Conservation (phyloP, 2,329 filamentous ascomycete species). For the Pseudocercospora fijiensis region DNA sequence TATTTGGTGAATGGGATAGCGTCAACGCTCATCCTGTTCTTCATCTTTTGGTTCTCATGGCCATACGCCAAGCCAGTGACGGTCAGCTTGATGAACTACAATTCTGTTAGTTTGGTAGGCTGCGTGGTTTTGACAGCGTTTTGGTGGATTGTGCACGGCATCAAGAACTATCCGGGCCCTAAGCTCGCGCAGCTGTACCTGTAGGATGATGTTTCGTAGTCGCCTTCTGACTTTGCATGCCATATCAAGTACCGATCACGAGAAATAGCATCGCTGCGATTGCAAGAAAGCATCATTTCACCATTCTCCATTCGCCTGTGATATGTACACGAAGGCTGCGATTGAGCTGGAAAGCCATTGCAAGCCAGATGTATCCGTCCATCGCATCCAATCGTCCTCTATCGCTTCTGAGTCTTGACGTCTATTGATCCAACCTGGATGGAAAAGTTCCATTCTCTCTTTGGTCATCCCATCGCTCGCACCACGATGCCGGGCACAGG, state of each 20-base stretch:
- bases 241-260: too few relatives aligned
- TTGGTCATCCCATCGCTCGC: slow-evolving; percentile 94
- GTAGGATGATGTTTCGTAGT: slow-evolving; percentile 5
- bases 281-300: not conserved
- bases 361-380: not conserved
- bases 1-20: slow-evolving; percentile 37
- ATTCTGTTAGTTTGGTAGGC: slow-evolving; percentile 55
- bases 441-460: slow-evolving; percentile 65
- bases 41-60: slow-evolving; percentile 42
- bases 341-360: not conserved
- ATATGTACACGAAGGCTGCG: not conserved
- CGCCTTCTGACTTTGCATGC: too few relatives aligned
- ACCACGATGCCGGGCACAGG: slow-evolving; percentile 94
- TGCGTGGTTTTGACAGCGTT: slow-evolving; percentile 48
- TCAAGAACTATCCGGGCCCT: slow-evolving; percentile 52
- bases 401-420: not conserved
- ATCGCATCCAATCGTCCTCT: not conserved
- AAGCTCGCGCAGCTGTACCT: slow-evolving; percentile 50
- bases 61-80: slow-evolving; percentile 36
- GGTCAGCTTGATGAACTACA: slow-evolving; percentile 39
- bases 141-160: slow-evolving; percentile 55
- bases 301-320: slow-evolving; percentile 3
- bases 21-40: slow-evolving; percentile 39
- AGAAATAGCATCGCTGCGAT: too few relatives aligned
- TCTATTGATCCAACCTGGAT: slow-evolving; percentile 49